These are phyloP conservation scores for Tetrahymena thermophila DNA, from an alignment of 73 alveolate species.

Conservation along the genomic window DNA sequence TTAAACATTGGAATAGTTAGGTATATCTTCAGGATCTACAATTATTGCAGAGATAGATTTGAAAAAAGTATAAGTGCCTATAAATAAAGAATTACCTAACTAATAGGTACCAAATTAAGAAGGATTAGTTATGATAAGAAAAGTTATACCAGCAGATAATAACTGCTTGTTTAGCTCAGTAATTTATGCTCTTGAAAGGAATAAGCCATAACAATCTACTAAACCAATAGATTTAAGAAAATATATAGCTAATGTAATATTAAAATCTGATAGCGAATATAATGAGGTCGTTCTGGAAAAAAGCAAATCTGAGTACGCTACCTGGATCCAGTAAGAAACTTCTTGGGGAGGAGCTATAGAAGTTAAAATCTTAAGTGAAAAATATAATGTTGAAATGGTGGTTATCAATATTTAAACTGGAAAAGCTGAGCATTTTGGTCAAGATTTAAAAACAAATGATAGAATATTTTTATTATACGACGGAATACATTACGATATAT, in stretches of 20 bases:
- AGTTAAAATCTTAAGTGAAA: slow-evolving; percentile 61
- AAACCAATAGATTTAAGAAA: slow-evolving; percentile 55
- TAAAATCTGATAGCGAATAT: slow-evolving; percentile 53
- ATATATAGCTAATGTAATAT: slow-evolving; percentile 47
- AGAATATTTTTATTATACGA: slow-evolving; percentile 76
- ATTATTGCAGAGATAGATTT: neutral
- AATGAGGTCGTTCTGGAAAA: slow-evolving; percentile 58
- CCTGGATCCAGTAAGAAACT: slow-evolving; percentile 61
- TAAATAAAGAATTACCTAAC: neutral
- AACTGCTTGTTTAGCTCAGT: slow-evolving; percentile 81
- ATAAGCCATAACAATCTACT: neutral
- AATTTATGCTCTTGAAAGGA: slow-evolving; percentile 61
- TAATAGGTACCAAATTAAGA: neutral
- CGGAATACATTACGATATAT: slow-evolving; percentile 87
- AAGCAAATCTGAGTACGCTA: slow-evolving; percentile 48
- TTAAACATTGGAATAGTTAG: neutral
- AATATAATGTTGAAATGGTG: slow-evolving; percentile 59
- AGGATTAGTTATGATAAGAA: slow-evolving; percentile 35
- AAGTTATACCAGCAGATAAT: slow-evolving; percentile 82
- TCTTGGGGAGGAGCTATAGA: slow-evolving; percentile 97
- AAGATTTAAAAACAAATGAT: slow-evolving; percentile 43
- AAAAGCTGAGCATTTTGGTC: slow-evolving; percentile 74
- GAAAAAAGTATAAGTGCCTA: neutral
- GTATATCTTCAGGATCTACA: neutral
- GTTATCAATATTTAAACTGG: slow-evolving; percentile 65